These are phyloP conservation scores for Lichtheimia ornata DNA, from an alignment of 371 early-diverging fungal species.

Conservation along the genomic window DNA sequence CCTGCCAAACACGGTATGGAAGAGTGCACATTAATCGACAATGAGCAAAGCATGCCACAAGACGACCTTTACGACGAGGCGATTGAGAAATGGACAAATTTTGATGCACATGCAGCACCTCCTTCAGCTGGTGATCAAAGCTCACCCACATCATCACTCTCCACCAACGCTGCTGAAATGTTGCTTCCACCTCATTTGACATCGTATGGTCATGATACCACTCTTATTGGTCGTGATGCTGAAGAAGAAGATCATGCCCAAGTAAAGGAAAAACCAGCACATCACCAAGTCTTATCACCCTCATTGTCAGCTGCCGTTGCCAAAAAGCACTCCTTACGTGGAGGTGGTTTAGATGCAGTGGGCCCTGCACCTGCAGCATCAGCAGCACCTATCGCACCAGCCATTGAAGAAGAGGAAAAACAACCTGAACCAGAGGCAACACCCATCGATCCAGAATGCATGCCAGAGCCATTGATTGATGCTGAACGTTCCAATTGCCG, in stretches of 20 bases:
- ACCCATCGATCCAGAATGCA: constrained; percentile 29
- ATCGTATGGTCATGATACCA: constrained; percentile 19
- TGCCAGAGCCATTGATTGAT: constrained; percentile 56
- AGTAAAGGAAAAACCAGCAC: not conserved
- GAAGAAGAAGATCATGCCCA: constrained; percentile 2
- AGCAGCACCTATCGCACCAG: too few relatives aligned
- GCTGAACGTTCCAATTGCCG: constrained; percentile 50
- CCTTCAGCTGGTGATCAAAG: constrained; percentile 4
- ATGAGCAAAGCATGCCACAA: constrained; percentile 7
- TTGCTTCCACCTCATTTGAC: constrained; percentile 26
- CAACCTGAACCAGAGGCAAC: constrained; percentile 22
- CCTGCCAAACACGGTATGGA: constrained; percentile 7
- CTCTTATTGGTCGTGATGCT: constrained; percentile 6
- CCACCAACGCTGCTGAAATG: constrained; percentile 18
- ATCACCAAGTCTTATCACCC: constrained; percentile 2
- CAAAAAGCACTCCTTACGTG: constrained; percentile 16
- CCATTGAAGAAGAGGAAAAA: not conserved
- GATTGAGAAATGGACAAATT: constrained; percentile 27
- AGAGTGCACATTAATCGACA: constrained; percentile 13
- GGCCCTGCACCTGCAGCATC: too few relatives aligned
- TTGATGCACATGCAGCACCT: constrained; percentile 15
- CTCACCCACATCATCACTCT: constrained; percentile 12
- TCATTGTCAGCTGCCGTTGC: constrained; percentile 22
- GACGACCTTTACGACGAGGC: constrained; percentile 27
- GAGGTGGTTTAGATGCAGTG: constrained; percentile 8